Base-by-base conservation (phyloP, 2,329 filamentous ascomycete genomes). In the Fonsecaea pugnacius region DNA sequence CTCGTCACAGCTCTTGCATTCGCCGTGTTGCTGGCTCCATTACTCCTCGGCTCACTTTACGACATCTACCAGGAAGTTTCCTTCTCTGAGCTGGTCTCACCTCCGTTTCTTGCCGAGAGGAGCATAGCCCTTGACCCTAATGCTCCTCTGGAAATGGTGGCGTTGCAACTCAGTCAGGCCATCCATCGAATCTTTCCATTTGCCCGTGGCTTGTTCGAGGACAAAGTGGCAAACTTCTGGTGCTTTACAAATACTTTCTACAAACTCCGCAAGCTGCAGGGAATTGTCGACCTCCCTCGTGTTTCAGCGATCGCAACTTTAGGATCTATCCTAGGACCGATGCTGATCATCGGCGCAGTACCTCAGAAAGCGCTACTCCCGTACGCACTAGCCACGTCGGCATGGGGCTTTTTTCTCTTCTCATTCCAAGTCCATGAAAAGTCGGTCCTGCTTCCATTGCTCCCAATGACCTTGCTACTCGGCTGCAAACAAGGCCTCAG, bases 341-440 rank as follows among this genome's bases (percentile, higher is more conserved):
- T 92, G 73, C 71, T 89, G 3, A 83, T 96, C 56, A 83, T 98
- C 32, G 91, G 96, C 74, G 75, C 92, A 61, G 88, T 88, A 56
- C 95, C 95, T 0, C 85, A 86, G 54, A 93, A 89, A 71, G 85
- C 89, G 48, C 82, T 95, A 4, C 79, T 98, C 14, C 92, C 92
- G 0, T 84, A 91, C 38, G 91, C 91, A 0, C 86, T 98, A 63
- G 89, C 93, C 1, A 85, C 90, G 1, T 92, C 91, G 0, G 91
- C 93, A 1, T 99, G 95, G 95, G 94, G 90, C 0, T 99, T 99
- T 82, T 99, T 98, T 76, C 82, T 99, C 16, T 98, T 96, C 79
- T 96, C 92, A 72, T 99, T 96, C 76, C 95, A 99, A 75, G 96
- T 99, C 0, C 95, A 99, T 73, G 95, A 99, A 79, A 99, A 99